Evolutionary conservation across 345 rosid species (phyloP), one percentile per base, ranked within the genome.

Genomic region (Aegle marmelos): DNA sequence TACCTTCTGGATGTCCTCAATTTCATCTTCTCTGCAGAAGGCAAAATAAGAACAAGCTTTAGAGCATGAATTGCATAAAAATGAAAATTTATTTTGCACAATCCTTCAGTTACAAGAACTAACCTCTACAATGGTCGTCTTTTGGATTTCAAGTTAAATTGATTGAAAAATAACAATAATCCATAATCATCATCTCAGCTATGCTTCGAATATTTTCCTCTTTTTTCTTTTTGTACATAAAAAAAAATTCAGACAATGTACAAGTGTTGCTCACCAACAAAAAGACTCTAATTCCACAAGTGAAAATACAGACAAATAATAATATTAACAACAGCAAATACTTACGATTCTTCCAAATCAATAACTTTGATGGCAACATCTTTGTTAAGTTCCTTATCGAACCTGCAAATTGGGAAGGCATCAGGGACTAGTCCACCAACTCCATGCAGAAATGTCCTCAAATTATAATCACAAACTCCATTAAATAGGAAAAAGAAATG

Each of bases 321-420:
- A 53, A 70, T 30, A 74, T 59, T 63, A 72, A 37, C 58, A 76
- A 67, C 28, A 9, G 14, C 31, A 73, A 22, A 68, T 22, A 88
- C 98, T 92, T 91, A 96, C 98, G 99, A 94, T 90, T 96, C 99
- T 86, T 96, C 99, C 75, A 96, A 89, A 83, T 96, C 99, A 82
- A 96, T 96, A 76, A 96, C 99, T 90, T 96, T 96, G 74, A 96
- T 96, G 76, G 99, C 99, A 85, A 96, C 98, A 34, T 90, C 98
- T 88, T 94, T 94, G 90, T 90, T 90, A 80, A 96, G 95, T 41
- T 90, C 98, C 86, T 88, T 90, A 76, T 96, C 99, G 88, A 92
- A 96, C 89, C 99, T 96, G 92, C 82, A 85, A 78, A 83, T 73
- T 80, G 77, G 68, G 71, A 72, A 87, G 64, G 75, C 13, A 64